Evolutionary conservation across 1,284 basidiomycete genomes (phyloP).

Genomic region (Cryptococcus depauperatus): DNA sequence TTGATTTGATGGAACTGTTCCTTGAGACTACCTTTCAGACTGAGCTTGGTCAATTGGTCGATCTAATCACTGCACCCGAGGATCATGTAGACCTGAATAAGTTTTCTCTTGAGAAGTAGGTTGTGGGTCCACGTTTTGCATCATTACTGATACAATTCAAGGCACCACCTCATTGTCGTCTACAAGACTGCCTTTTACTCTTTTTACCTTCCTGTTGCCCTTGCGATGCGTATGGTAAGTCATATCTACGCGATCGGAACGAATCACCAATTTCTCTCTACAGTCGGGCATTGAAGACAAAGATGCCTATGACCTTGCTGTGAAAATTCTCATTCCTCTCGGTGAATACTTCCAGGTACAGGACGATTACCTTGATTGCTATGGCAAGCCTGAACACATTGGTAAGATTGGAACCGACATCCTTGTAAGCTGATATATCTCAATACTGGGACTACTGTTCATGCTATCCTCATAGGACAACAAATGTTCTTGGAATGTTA

Average conservation of each 20-base stretch:
- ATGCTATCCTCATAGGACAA: slow-evolving; percentile 57
- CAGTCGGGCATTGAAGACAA: slow-evolving; percentile 58
- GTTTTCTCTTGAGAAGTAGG: slow-evolving; percentile 72
- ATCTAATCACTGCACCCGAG: slow-evolving; percentile 91
- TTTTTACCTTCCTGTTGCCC: slow-evolving; percentile 95
- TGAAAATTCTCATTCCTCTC: slow-evolving; percentile 79
- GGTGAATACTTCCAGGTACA: slow-evolving; percentile 99
- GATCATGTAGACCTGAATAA: slow-evolving; percentile 75
- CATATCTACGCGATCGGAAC: not conserved
- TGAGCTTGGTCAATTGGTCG: slow-evolving; percentile 91
- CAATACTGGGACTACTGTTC: not conserved
- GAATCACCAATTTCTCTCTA: not conserved
- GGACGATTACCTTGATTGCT: slow-evolving; percentile 95
- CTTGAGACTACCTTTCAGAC: slow-evolving; percentile 90
- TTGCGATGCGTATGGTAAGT: slow-evolving; percentile 67
- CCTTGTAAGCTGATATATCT: slow-evolving; percentile 52
- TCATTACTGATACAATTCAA: slow-evolving; percentile 33
- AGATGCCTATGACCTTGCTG: slow-evolving; percentile 67
- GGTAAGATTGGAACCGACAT: slow-evolving; percentile 99
- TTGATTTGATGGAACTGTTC: slow-evolving; percentile 84
- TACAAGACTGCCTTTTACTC: slow-evolving; percentile 99
- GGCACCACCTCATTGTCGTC: slow-evolving; percentile 85
- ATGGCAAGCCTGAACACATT: slow-evolving; percentile 80
- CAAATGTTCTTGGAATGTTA: slow-evolving; percentile 97
- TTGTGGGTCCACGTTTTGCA: not conserved